Evolutionary conservation across 1,139 yeast species (phyloP).

Genomic region (Protomyces lactucae-debilis): DNA sequence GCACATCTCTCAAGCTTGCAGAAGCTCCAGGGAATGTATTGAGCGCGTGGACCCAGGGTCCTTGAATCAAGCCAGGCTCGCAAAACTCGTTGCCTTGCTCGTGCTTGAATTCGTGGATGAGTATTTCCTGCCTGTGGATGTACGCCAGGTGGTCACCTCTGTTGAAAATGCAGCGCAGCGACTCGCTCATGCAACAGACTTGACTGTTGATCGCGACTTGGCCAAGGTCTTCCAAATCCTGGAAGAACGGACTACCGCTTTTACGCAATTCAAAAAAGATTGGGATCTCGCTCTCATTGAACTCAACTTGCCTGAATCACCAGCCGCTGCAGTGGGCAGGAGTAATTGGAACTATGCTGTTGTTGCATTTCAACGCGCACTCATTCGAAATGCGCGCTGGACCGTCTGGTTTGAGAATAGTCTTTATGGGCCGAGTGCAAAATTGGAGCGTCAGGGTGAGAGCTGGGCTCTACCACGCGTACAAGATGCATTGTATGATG

Average conservation of each 20-base stretch:
- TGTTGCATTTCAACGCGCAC: slow-evolving; percentile 52
- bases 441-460: slow-evolving; percentile 47
- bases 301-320: slow-evolving; percentile 46
- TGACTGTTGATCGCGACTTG: slow-evolving; percentile 34
- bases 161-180: slow-evolving; percentile 49
- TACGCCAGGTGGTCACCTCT: slow-evolving; percentile 48
- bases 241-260: slow-evolving; percentile 35
- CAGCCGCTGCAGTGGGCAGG: slow-evolving; percentile 62
- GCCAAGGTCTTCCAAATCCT: slow-evolving; percentile 35
- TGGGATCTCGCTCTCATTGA: slow-evolving; percentile 51
- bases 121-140: slow-evolving; percentile 70
- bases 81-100: slow-evolving; percentile 54
- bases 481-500: slow-evolving; percentile 55
- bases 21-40: slow-evolving; percentile 20
- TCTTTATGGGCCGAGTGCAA: slow-evolving; percentile 62
- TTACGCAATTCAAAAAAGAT: slow-evolving; percentile 48
- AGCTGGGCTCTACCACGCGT: slow-evolving; percentile 55
- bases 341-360: slow-evolving; percentile 76
- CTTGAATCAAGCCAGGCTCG: slow-evolving; percentile 54
- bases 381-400: slow-evolving; percentile 50
- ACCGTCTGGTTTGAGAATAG: slow-evolving; percentile 64
- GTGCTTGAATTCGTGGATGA: slow-evolving; percentile 59
- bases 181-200: slow-evolving; percentile 44
- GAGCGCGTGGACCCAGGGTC: slow-evolving; percentile 39
- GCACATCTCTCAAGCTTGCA: not conserved